These are phyloP conservation scores for Fusarium phyllophilum DNA, from an alignment of 2,329 filamentous ascomycete genomes.

Conservation along the genomic window DNA sequence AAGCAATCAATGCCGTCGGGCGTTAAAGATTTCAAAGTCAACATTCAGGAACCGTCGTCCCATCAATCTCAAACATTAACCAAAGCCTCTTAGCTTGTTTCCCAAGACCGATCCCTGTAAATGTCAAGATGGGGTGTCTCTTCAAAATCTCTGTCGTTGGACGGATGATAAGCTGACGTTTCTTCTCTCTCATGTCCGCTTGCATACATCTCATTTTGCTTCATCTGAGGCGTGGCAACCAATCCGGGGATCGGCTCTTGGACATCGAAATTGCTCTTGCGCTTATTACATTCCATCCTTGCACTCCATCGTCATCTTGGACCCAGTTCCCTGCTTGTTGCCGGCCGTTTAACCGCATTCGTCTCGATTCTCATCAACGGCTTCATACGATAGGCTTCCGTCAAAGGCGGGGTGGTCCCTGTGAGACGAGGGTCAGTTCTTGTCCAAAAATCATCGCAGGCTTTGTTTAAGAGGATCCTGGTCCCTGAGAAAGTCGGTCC, in stretches of 20 bases:
- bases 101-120: not conserved
- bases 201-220: conserved; percentile 17
- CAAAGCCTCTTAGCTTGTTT: conserved; percentile 38
- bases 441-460: conserved; percentile 25
- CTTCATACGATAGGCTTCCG: conserved; percentile 38
- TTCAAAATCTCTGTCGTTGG: conserved; percentile 14
- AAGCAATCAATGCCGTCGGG: conserved; percentile 21
- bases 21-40: conserved; percentile 29
- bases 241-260: conserved; percentile 36
- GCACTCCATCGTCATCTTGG: conserved; percentile 35
- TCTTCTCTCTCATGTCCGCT: not conserved
- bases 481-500: conserved; percentile 31
- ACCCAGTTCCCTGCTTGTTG: conserved; percentile 39
- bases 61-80: conserved; percentile 64
- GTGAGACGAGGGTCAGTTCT: conserved; percentile 40
- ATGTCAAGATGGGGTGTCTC: not conserved
- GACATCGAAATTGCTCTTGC: conserved; percentile 36
- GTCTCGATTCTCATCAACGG: conserved; percentile 36
- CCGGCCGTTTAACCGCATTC: conserved; percentile 42
- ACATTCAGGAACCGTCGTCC: conserved; percentile 51
- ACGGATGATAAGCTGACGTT: conserved; percentile 27
- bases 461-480: conserved; percentile 33
- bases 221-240: conserved; percentile 20
- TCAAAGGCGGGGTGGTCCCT: conserved; percentile 43
- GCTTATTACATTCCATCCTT: conserved; percentile 37